Conservation (phyloP, 805 yeast genomes). For the Candida qinlingensis region DNA sequence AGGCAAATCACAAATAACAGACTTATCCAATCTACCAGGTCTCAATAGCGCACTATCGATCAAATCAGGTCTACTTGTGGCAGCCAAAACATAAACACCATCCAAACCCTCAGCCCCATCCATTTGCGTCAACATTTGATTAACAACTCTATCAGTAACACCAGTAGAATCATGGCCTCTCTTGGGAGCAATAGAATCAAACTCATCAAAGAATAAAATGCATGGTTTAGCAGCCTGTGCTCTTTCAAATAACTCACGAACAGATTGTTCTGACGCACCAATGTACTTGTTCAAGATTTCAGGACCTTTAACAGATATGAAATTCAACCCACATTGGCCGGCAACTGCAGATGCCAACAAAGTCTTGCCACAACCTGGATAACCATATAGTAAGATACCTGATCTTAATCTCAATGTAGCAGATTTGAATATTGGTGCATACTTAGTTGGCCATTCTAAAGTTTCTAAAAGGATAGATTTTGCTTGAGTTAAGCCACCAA, state of each 20-base stretch:
- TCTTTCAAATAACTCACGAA: conserved; percentile 86
- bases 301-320: conserved; percentile 92
- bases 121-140: conserved; percentile 95
- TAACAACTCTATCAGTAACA: conserved; percentile 95
- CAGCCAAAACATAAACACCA: conserved; percentile 94
- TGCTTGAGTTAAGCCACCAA: conserved; percentile 81
- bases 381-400: conserved; percentile 87
- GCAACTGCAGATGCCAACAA: conserved; percentile 90
- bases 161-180: conserved; percentile 98
- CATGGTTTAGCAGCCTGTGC: conserved; percentile 96
- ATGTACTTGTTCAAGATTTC: conserved; percentile 92
- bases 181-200: conserved; percentile 95
- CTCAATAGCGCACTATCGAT: conserved; percentile 91
- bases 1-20: conserved; percentile 89
- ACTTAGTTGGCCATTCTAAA: conserved; percentile 94
- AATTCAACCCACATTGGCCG: conserved; percentile 87
- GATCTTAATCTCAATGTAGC: conserved; percentile 86
- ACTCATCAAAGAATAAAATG: conserved; percentile 88
- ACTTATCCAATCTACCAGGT: conserved; percentile 94
- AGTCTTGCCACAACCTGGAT: conserved; percentile 98
- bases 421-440: conserved; percentile 88
- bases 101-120: conserved; percentile 98
- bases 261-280: conserved; percentile 95
- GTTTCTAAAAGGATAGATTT: conserved; percentile 78
- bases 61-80: conserved; percentile 92